Conservation (phyloP, 2,329 filamentous ascomycete genomes). For the Cyanodermella asteris region DNA sequence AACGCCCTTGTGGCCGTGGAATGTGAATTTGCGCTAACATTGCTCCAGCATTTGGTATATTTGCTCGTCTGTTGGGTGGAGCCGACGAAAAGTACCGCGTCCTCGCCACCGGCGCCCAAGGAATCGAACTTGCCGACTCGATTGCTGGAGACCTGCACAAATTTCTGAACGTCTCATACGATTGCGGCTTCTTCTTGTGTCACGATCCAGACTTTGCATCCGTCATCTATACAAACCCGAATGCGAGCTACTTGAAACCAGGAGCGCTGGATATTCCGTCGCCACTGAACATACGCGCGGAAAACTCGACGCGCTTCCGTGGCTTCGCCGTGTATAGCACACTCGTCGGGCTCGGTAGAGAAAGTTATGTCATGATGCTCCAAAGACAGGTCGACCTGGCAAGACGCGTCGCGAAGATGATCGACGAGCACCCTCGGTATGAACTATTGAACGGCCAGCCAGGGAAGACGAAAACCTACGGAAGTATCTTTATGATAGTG, state of each 20-base stretch:
- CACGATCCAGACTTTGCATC: conserved; percentile 36
- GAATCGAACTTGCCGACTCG: conserved; percentile 65
- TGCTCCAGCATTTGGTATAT: conserved; percentile 73
- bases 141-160: conserved; percentile 80
- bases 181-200: conserved; percentile 76
- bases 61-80: conserved; percentile 43
- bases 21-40: too few relatives aligned
- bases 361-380: conserved; percentile 48
- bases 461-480: conserved; percentile 21
- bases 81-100: conserved; percentile 30
- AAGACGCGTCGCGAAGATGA: conserved; percentile 40
- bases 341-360: conserved; percentile 48
- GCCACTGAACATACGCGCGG: conserved; percentile 66
- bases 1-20: too few relatives aligned
- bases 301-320: conserved; percentile 79
- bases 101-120: conserved; percentile 30
- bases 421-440: conserved; percentile 40
- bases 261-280: conserved; percentile 37
- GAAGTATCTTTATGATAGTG: conserved; percentile 46
- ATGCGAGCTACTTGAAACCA: conserved; percentile 53
- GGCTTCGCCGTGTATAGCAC: conserved; percentile 77
- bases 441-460: conserved; percentile 30
- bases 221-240: conserved; percentile 58
- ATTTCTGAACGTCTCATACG: conserved; percentile 84
- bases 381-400: conserved; percentile 51